Percentiles rank a stretch among this genome's conserved stretches.
Conservation (phyloP, 306 rosid species). For the Leucaena leucocephala region DNA sequence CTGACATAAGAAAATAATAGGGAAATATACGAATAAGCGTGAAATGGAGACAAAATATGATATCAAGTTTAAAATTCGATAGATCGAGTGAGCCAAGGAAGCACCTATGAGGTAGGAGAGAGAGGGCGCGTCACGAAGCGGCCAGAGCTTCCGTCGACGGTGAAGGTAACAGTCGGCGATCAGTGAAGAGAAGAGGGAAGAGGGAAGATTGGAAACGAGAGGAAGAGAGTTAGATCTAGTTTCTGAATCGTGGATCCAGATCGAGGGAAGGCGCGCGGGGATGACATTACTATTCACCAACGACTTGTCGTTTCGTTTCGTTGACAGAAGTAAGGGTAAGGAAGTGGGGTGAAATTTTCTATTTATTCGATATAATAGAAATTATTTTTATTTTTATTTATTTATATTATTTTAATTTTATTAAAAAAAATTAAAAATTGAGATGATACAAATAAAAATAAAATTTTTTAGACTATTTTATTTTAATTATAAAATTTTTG, state of each 20-base stretch:
- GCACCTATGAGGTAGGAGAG: conserved; percentile 26
- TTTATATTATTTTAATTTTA: too few species aligned
- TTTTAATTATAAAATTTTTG: too few species aligned
- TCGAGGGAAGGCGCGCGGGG: background rate
- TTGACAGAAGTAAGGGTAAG: too few species aligned
- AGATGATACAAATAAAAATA: too few species aligned
- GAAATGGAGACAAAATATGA: background rate
- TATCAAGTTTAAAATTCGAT: conserved; percentile 27
- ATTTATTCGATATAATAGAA: too few species aligned
- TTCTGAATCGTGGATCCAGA: conserved; percentile 7
- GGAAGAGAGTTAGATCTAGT: conserved; percentile 13
- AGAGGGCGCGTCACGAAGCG: background rate
- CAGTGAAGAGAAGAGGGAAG: conserved; percentile 17
- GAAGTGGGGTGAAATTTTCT: too few species aligned
- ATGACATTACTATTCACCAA: background rate
- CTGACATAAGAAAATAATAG: background rate
- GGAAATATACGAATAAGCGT: background rate
- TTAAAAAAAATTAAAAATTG: too few species aligned
- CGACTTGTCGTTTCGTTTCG: background rate
- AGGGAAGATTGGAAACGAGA: background rate
- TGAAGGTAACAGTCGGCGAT: background rate
- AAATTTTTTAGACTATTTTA: too few species aligned
- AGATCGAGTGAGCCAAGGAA: conserved; percentile 10
- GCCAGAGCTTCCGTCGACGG: conserved; percentile 1
- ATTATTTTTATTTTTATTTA: too few species aligned